phyloP scores from a whole-genome alignment of 2,329 filamentous ascomycete genomes.

The Microsporum canis region DNA sequence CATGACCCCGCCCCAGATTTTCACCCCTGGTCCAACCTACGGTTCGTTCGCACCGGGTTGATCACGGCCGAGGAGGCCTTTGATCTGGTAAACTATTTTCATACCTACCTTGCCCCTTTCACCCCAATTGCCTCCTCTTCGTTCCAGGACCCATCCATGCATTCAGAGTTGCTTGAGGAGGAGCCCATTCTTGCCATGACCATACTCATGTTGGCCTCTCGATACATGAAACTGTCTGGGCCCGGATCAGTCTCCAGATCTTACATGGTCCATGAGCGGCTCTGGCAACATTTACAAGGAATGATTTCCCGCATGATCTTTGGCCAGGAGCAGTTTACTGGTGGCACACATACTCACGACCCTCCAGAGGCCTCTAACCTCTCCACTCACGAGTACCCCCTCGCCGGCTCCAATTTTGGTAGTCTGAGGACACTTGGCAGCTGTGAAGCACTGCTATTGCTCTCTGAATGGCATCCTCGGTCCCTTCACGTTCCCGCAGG shows the following conservation, averaged over 20 bases:
- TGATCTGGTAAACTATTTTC: slow-evolving; percentile 83
- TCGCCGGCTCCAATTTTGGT: slow-evolving; percentile 30
- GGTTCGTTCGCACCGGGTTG: slow-evolving; percentile 82
- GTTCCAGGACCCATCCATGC: slow-evolving; percentile 61
- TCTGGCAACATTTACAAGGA: slow-evolving; percentile 77
- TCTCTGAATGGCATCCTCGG: slow-evolving; percentile 48
- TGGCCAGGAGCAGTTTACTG: slow-evolving; percentile 82
- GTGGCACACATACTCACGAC: slow-evolving; percentile 59
- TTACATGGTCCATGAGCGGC: slow-evolving; percentile 73
- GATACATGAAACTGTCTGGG: slow-evolving; percentile 63
- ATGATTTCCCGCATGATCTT: slow-evolving; percentile 89
- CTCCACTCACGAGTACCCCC: slow-evolving; percentile 11
- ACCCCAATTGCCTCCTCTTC: slow-evolving; percentile 82
- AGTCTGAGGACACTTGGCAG: slow-evolving; percentile 76
- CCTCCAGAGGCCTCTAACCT: slow-evolving; percentile 37
- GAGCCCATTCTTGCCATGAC: slow-evolving; percentile 82
- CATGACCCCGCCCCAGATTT: slow-evolving; percentile 43
- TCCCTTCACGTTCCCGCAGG: slow-evolving; percentile 44
- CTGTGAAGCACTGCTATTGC: slow-evolving; percentile 42
- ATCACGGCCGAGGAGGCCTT: slow-evolving; percentile 80
- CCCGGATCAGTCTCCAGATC: slow-evolving; percentile 65
- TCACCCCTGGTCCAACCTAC: slow-evolving; percentile 68
- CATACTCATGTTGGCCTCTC: slow-evolving; percentile 72
- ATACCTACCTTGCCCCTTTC: slow-evolving; percentile 69
- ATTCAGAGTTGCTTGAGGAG: slow-evolving; percentile 66